phyloP scores from a whole-genome alignment of 208 protist genomes.

The Trypanosoma melophagium region DNA sequence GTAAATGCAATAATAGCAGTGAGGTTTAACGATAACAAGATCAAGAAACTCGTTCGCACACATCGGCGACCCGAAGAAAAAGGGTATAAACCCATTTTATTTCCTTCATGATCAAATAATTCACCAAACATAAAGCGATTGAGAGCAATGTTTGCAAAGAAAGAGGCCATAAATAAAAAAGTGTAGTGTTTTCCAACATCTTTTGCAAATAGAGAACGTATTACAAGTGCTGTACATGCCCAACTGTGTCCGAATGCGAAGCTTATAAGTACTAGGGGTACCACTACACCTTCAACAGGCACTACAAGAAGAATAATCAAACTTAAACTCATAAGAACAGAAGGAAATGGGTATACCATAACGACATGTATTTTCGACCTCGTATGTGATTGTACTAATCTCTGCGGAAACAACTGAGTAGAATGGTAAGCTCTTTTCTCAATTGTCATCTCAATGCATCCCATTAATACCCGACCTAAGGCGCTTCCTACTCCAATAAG shows the following conservation, averaged over 20 bases:
- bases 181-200: constrained; percentile 76
- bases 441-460: constrained; percentile 53
- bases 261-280: constrained; percentile 51
- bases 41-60: constrained; percentile 58
- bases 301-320: constrained; percentile 40
- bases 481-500: constrained; percentile 67
- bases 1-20: constrained; percentile 31
- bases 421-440: neutral
- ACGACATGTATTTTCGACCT: constrained; percentile 37
- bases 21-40: constrained; percentile 61
- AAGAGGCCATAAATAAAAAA: constrained; percentile 55
- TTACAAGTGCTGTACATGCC: constrained; percentile 42
- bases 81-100: constrained; percentile 30
- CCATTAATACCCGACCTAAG: constrained; percentile 50
- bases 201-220: constrained; percentile 50
- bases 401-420: constrained; percentile 19
- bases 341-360: constrained; percentile 37
- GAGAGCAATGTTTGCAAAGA: constrained; percentile 60
- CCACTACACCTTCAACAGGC: constrained; percentile 37
- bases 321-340: constrained; percentile 37
- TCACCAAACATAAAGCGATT: constrained; percentile 79
- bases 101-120: constrained; percentile 55
- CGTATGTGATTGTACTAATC: constrained; percentile 2
- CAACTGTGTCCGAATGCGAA: constrained; percentile 59
- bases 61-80: constrained; percentile 44